phyloP scores from a whole-genome alignment of 2,329 filamentous ascomycete species.

The Xylariaceae sp. region DNA sequence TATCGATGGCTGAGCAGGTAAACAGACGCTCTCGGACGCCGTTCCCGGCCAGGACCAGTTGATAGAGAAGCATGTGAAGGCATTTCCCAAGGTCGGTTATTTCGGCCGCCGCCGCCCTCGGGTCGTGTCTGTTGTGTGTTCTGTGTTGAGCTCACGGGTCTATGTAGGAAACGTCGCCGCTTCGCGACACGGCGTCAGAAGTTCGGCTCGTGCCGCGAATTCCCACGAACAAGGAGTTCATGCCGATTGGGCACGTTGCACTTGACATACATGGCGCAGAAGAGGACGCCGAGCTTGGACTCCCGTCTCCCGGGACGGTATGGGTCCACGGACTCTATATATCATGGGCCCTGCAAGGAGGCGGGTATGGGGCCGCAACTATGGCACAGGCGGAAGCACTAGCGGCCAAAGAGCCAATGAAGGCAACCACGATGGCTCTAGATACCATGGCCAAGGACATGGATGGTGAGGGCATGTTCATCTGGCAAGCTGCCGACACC shows the following conservation, averaged over 20 bases:
- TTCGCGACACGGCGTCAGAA: conserved; percentile 28
- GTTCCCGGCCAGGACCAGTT: conserved; percentile 21
- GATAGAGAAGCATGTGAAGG: conserved; percentile 22
- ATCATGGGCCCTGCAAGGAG: conserved; percentile 29
- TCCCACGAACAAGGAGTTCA: conserved; percentile 24
- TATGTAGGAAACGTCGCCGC: conserved; percentile 23
- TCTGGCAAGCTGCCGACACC: no score
- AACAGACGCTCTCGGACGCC: conserved; percentile 24
- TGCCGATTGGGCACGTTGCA: conserved; percentile 34
- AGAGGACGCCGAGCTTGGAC: conserved; percentile 22
- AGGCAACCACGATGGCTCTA: conserved; percentile 26
- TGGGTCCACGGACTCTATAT: conserved; percentile 36
- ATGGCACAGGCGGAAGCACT: conserved; percentile 29
- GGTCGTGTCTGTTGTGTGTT: no score
- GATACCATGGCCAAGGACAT: conserved; percentile 27
- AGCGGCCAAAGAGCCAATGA: conserved; percentile 24
- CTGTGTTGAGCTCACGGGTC: conserved; percentile 2
- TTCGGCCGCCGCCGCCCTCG: no score
- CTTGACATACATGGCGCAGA: conserved; percentile 26
- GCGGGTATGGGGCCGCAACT: conserved; percentile 28
- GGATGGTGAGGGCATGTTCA: no score
- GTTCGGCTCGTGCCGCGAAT: conserved; percentile 20
- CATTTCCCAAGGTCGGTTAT: conserved; percentile 23
- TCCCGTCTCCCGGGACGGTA: conserved; percentile 23
- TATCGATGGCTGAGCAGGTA: not conserved